Percentiles rank a stretch among this genome's conserved stretches.
phyloP scores from a whole-genome alignment of 768 basidiomycete genomes.

The Rhodotorula graminis region DNA sequence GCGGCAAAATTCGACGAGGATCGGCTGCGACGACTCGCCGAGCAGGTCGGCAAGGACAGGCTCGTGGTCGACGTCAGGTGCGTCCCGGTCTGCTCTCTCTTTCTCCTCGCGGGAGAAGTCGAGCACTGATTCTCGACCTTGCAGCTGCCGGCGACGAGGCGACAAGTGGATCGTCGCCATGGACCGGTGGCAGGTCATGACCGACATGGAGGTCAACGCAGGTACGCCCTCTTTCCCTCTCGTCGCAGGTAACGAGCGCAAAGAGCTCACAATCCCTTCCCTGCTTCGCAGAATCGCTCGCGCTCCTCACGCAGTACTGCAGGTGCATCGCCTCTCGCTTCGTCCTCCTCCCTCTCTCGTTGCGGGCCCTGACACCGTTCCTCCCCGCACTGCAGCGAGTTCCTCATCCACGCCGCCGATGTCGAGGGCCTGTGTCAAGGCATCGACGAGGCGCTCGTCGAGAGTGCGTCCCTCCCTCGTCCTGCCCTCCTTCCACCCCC shows the following conservation, averaged over 20 bases:
- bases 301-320: constrained; percentile 71
- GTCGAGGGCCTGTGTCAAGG: constrained; percentile 96
- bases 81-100: constrained; percentile 16
- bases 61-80: constrained; percentile 94
- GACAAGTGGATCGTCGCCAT: constrained; percentile 88
- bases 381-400: constrained; percentile 63
- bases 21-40: constrained; percentile 61
- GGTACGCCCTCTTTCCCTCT: constrained; percentile 52
- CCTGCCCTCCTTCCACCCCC: too few relatives aligned
- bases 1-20: constrained; percentile 69
- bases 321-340: constrained; percentile 53
- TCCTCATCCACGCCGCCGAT: constrained; percentile 95
- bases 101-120: too few relatives aligned
- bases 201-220: constrained; percentile 84
- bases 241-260: too few relatives aligned
- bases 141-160: constrained; percentile 72
- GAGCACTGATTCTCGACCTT: too few relatives aligned
- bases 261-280: too few relatives aligned
- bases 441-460: constrained; percentile 82
- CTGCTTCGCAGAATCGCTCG: constrained; percentile 63
- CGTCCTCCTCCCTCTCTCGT: not conserved
- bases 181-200: constrained; percentile 98
- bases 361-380: not conserved
- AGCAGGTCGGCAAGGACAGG: constrained; percentile 69
- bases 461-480: constrained; percentile 60